Base-by-base conservation (phyloP, 2,329 filamentous ascomycete genomes). In the Pseudogymnoascus sp. region DNA sequence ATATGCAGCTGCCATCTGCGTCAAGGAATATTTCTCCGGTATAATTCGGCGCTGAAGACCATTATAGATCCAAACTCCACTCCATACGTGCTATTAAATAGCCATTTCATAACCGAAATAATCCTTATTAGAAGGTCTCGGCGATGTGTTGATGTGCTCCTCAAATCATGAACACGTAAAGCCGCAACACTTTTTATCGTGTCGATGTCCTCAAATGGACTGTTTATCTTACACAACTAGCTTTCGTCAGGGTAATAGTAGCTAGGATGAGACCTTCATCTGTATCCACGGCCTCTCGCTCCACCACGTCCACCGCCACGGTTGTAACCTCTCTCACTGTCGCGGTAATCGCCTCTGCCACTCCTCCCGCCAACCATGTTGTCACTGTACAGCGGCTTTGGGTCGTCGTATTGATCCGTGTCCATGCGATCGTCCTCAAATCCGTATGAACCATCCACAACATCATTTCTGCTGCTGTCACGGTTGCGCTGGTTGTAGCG, bases 391-490 rank as follows among this genome's bases (percentile, higher is more conserved):
- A 72, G 63, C 15, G 33, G 33, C 5, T 35, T 48, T 4, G 19
- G 38, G 7, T 61, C 61, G 12, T 68, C 61, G 12, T 55, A 57
- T 28, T 70, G 66, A 59, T 72, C 67, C 0, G 65, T 69, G 3
- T 71, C 70, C 69, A 72, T 71, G 5, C 65, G 64, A 59, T 71
- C 68, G 3, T 59, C 37, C 9, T 69, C 67, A 59, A 72, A 72
- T 10, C 70, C 70, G 58, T 71, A 71, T 38, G 70, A 67, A 3
- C 70, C 70, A 63, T 72, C 70, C 35, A 69, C 63, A 13, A 72
- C 60, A 18, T 71, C 69, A 10, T 69, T 67, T 23, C 68, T 61
- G 15, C 64, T 61, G 30, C 64, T 62, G 13, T 65, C 65, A 62
- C 65, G 58, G 60, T 64, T 61, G 9, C 63, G 61, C 1, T 65